Evolutionary conservation across 495 filamentous ascomycete species (phyloP).

Genomic region (Annulohypoxylon maeteangense): DNA sequence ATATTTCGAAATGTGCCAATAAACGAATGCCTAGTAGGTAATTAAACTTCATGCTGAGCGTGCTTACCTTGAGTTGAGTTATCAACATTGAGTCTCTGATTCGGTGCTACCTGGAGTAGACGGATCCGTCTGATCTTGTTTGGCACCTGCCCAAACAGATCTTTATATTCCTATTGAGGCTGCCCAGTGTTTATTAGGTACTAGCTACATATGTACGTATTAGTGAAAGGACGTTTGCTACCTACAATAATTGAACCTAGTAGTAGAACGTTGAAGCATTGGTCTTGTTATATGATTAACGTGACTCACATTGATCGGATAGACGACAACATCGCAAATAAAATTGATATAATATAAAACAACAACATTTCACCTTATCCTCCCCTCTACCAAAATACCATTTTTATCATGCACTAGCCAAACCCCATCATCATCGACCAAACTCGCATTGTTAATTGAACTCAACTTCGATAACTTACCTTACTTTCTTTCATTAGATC

Average conservation of each 20-base stretch:
- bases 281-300: background rate
- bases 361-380: background rate
- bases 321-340: background rate
- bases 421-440: background rate
- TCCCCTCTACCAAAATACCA: background rate
- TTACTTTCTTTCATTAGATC: background rate
- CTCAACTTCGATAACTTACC: background rate
- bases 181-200: background rate
- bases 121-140: background rate
- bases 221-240: background rate
- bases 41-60: background rate
- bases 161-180: background rate
- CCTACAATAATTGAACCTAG: background rate
- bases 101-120: background rate
- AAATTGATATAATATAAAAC: background rate
- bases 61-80: background rate
- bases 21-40: background rate
- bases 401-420: background rate
- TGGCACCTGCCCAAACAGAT: constrained; percentile 3
- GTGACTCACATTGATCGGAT: background rate
- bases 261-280: background rate
- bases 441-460: background rate
- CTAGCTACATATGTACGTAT: background rate
- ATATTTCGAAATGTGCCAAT: background rate
- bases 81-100: background rate